phyloP scores from a whole-genome alignment of 2,329 filamentous ascomycete species.

The Dactylellina sp. region DNA sequence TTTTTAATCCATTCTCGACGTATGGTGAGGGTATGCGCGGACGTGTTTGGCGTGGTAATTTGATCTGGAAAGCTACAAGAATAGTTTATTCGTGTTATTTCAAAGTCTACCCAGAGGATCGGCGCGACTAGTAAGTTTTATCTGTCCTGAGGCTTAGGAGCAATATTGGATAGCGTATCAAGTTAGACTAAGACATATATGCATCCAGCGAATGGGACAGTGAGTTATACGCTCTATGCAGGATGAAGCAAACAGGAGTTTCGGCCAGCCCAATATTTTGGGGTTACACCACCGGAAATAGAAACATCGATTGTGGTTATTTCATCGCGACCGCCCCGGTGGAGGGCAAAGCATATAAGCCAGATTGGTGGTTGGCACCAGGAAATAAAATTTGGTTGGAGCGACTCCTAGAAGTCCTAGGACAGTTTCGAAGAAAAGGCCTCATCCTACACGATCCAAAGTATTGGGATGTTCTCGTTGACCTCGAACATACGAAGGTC shows the following conservation, averaged over 20 bases:
- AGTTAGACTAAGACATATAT: neutral
- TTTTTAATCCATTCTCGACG: neutral
- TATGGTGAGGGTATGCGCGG: neutral
- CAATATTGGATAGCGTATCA: neutral
- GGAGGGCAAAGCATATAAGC: too few species aligned
- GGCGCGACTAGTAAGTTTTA: neutral
- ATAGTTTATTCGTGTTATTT: neutral
- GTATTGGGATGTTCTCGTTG: too few species aligned
- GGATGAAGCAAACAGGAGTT: neutral
- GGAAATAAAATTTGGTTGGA: too few species aligned
- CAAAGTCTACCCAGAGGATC: neutral
- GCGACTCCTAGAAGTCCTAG: too few species aligned
- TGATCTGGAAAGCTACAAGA: conserved; percentile 4
- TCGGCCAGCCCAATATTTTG: neutral
- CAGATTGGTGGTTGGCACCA: too few species aligned
- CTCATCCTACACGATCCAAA: too few species aligned
- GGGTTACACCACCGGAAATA: conserved; percentile 7
- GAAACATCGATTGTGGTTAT: neutral
- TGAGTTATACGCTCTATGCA: neutral
- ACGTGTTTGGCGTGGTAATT: conserved; percentile 6
- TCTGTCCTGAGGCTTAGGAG: too few species aligned
- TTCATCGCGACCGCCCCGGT: too few species aligned
- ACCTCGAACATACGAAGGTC: too few species aligned
- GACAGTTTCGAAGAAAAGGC: too few species aligned
- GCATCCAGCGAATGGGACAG: neutral